Conservation (phyloP, 2,329 filamentous ascomycete genomes). For the Stachybotrys chartarum region DNA sequence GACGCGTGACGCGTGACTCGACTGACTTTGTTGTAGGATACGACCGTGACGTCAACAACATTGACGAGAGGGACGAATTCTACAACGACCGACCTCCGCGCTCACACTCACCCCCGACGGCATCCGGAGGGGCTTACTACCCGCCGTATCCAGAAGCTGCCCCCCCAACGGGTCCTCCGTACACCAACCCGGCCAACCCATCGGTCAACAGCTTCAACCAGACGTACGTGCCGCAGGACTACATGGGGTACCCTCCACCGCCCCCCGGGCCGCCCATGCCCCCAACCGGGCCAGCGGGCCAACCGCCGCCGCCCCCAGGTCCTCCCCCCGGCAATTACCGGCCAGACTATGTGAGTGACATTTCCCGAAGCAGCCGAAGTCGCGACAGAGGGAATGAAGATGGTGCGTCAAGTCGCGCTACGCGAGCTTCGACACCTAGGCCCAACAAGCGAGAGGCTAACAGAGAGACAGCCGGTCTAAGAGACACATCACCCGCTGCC, state of each 20-base stretch:
- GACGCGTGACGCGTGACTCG: slow-evolving; percentile 10
- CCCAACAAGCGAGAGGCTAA: slow-evolving; percentile 11
- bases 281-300: slow-evolving; percentile 12
- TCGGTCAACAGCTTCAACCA: slow-evolving; percentile 22
- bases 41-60: slow-evolving; percentile 18
- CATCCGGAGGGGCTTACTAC: slow-evolving; percentile 44
- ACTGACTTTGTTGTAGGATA: slow-evolving; percentile 9
- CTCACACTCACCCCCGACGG: slow-evolving; percentile 39
- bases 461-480: slow-evolving; percentile 21
- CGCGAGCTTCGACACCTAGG: slow-evolving; percentile 6
- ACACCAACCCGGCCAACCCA: slow-evolving; percentile 13
- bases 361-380: slow-evolving; percentile 18
- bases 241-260: slow-evolving; percentile 31
- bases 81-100: slow-evolving; percentile 28
- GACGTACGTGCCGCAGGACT: slow-evolving; percentile 36
- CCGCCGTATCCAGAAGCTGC: slow-evolving; percentile 31
- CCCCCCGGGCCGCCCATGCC: slow-evolving; percentile 21
- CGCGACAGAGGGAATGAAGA: slow-evolving; percentile 20
- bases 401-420: slow-evolving; percentile 29
- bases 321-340: slow-evolving; percentile 23
- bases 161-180: slow-evolving; percentile 15
- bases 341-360: slow-evolving; percentile 38
- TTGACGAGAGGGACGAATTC: slow-evolving; percentile 23
- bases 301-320: slow-evolving; percentile 20
- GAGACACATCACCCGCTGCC: slow-evolving; percentile 6